Evolutionary conservation across 2,329 filamentous ascomycete genomes (phyloP).

Genomic region (Pyrenophora tritici-repentis): DNA sequence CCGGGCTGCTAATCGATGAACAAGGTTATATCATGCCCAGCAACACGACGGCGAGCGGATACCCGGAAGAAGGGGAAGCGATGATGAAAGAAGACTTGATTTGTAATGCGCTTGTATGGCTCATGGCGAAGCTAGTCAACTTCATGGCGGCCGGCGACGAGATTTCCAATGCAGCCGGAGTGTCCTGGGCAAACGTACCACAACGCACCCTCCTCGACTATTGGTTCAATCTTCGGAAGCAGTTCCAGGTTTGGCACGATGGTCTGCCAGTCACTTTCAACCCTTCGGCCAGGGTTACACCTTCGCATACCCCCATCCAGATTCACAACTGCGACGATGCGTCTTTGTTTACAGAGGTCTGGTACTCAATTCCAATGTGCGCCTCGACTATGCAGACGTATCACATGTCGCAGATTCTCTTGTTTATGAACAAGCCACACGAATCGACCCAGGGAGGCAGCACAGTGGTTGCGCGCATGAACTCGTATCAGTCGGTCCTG

Average conservation of each 20-base stretch:
- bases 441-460: constrained; percentile 59
- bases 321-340: constrained; percentile 38
- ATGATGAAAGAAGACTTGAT: constrained; percentile 67
- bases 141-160: constrained; percentile 64
- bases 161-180: constrained; percentile 46
- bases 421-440: constrained; percentile 64
- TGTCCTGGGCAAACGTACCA: constrained; percentile 52
- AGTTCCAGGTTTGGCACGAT: constrained; percentile 64
- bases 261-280: constrained; percentile 65
- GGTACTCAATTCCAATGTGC: constrained; percentile 68
- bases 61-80: constrained; percentile 52
- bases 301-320: constrained; percentile 31
- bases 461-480: constrained; percentile 59
- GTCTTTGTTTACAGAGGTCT: constrained; percentile 60
- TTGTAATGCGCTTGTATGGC: constrained; percentile 68
- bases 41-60: constrained; percentile 46
- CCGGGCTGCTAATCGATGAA: constrained; percentile 63
- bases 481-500: constrained; percentile 62
- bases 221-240: constrained; percentile 61
- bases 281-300: constrained; percentile 58
- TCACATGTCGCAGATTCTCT: constrained; percentile 66
- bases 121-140: constrained; percentile 69
- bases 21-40: constrained; percentile 58
- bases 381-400: constrained; percentile 69
- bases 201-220: constrained; percentile 57